Evolutionary conservation across 768 basidiomycete species (phyloP), one percentile per base, ranked within the genome.

Genomic region (Kwoniella bestiolae): DNA sequence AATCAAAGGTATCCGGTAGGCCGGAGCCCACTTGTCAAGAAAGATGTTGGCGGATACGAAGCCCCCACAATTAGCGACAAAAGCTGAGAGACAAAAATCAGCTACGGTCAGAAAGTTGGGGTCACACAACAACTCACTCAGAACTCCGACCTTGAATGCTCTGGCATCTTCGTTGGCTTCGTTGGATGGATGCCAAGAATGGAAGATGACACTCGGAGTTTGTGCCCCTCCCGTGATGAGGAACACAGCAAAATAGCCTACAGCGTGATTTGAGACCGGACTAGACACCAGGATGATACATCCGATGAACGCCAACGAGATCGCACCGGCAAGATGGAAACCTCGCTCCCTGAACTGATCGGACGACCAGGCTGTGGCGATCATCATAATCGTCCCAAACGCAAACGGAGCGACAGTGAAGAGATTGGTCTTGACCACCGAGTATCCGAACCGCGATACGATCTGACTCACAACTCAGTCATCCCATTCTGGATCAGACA

Each of bases 201-300:
- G 62, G 47, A 68, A 35, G 29, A 71, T 29, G 26, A 63, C 66
- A 21, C 61, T 66, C 5, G 66, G 71, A 29, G 63, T 61, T 23
- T 6, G 51, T 14, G 67, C 83, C 60, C 72, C 85, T 72, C 83
- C 83, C 18, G 84, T 85, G 47, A 86, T 73, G 51, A 86, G 68
- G 79, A 86, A 86, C 65, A 84, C 85, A 12, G 86, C 85, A 71
- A 86, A 86, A 74, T 86, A 86, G n/a, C 85, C 85, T n/a, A 84
- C 80, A 44, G 80, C 74, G 35, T 81, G 81, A 65, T 84, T 75
- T 21, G 72, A 71, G 2, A 82, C 80, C 56, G 86, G 79, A 38
- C 86, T 84, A 16, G 80, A 81, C 5, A 84, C 84, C 18, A 86
- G 82, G 52, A 70, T 60, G 57, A 66, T 57, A 35, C 59, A 69